Evolutionary conservation across 495 filamentous ascomycete species (phyloP), one percentile per base, ranked within the genome.

Genomic region (Trichoderma virens): DNA sequence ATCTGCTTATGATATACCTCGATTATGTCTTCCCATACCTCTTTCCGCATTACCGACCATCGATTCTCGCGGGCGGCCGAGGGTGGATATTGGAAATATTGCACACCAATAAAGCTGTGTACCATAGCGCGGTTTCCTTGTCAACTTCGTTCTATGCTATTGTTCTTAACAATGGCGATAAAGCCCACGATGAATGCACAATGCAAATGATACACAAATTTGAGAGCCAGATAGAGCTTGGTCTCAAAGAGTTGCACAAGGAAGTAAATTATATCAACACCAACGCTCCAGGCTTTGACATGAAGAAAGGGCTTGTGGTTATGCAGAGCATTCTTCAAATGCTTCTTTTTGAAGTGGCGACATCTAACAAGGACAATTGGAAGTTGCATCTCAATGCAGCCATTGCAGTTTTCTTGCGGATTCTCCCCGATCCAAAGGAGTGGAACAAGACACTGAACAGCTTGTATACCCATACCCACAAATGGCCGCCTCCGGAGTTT

Each of bases 281-380:
- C 31, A 67, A 73, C 9, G 74, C 73, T 14, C 71, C 74, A 32
- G 65, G 65, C 35, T 65, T 64, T 27, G 67, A 71, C 35, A 67
- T 74, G 0, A 34, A 47, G 34, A 71, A 76, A 43, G 70, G 68
- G 20, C 68, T 70, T 28, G 71, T 76, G 11, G 78, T 83, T 43
- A 73, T 84, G 76, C 71, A 75, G 45, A 79, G 79, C 73, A 80
- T 85, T 69, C 73, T 83, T 56, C 81, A 84, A 63, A 62, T 85
- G 31, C 74, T 83, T 63, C 76, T 76, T 11, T 80, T 80, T 63
- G 82, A 83, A 47, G 76, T 80, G 7, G 65, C 74, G 23, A 65
- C 81, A 20, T 67, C 66, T 27, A 79, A 73, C 60, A 73, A 75
- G 30, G 70, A 73, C 1, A 80, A 80, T 68, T 84, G 80, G 67